Evolutionary conservation across 2,329 filamentous ascomycete genomes (phyloP).

Genomic region (Raffaelea deltoideospora): DNA sequence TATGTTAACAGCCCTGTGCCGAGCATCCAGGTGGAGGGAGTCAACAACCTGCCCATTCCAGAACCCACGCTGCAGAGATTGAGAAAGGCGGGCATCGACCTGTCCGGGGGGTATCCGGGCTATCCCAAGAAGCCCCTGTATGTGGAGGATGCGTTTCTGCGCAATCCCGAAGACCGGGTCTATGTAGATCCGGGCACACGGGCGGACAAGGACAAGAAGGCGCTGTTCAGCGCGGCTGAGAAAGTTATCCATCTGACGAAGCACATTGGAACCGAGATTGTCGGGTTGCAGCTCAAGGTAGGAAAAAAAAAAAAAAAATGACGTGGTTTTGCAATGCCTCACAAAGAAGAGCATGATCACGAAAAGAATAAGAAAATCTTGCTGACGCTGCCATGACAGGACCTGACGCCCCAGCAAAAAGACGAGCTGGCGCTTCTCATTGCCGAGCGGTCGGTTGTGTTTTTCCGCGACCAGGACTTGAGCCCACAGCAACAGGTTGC

Average conservation of each 20-base stretch:
- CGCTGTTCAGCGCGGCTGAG: conserved; percentile 43
- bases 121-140: conserved; percentile 52
- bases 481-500: conserved; percentile 46
- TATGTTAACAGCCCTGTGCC: no score
- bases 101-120: conserved; percentile 57
- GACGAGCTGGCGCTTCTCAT: conserved; percentile 49
- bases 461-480: conserved; percentile 48
- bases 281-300: conserved; percentile 48
- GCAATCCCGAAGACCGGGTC: conserved; percentile 40
- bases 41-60: conserved; percentile 48
- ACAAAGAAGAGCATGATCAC: no score
- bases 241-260: conserved; percentile 46
- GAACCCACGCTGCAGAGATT: conserved; percentile 39
- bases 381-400: no score
- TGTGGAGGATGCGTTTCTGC: conserved; percentile 53
- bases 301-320: no score
- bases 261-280: conserved; percentile 50
- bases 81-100: conserved; percentile 53
- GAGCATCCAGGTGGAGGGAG: no score
- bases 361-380: no score
- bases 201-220: conserved; percentile 49
- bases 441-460: conserved; percentile 50
- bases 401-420: conserved; percentile 40
- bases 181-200: conserved; percentile 47
- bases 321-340: no score